A percentile compares a stretch with the other conserved stretches of the same genome.
phyloP scores from a whole-genome alignment of 2,329 filamentous ascomycete species.

The Macrophomina phaseolina region DNA sequence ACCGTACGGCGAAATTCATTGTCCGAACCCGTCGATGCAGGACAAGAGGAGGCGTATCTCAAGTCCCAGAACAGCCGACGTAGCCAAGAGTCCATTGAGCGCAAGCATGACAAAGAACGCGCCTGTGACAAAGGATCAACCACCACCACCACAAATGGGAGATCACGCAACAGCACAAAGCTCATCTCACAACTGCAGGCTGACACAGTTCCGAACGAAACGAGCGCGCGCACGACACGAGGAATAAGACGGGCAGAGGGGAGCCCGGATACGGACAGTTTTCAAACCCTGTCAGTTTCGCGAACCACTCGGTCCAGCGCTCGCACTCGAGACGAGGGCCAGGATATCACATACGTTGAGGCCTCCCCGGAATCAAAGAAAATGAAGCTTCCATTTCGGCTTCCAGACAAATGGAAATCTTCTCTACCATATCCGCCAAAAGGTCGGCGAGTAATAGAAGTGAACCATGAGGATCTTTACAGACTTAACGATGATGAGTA shows the following conservation, averaged over 20 bases:
- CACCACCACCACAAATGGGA: background rate
- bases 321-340: background rate
- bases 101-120: conserved; percentile 6
- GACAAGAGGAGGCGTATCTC: background rate
- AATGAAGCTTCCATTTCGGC: background rate
- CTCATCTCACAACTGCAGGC: conserved; percentile 3
- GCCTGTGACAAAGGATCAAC: background rate
- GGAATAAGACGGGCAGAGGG: background rate
- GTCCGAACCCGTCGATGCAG: background rate
- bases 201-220: background rate
- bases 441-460: conserved; percentile 66
- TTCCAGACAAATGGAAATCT: conserved; percentile 33
- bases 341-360: background rate
- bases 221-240: conserved; percentile 8
- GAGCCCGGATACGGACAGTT: background rate
- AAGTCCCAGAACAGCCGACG: conserved; percentile 11
- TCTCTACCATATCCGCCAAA: conserved; percentile 66
- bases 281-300: background rate
- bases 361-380: background rate
- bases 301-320: background rate
- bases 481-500: conserved; percentile 84
- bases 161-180: background rate
- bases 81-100: conserved; percentile 10
- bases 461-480: conserved; percentile 74
- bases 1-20: background rate